phyloP scores from a whole-genome alignment of 441 rosid species.

The Melastoma candidum region DNA sequence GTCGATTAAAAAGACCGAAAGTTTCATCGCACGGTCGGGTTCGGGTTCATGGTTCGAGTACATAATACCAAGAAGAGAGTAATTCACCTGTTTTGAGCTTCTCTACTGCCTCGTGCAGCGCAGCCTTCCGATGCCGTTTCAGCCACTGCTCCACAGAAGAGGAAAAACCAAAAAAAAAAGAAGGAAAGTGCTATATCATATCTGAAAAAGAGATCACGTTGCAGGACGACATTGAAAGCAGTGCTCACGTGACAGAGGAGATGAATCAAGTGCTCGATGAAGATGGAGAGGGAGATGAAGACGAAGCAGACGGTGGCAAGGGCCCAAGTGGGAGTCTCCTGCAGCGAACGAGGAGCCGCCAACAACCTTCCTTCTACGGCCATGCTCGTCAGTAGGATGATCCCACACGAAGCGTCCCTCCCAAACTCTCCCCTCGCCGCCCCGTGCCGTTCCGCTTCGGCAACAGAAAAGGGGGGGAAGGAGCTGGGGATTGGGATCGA shows the following conservation, averaged over 20 bases:
- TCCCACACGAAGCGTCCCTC: too few species aligned
- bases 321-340: slow-evolving; percentile 68
- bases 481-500: too few species aligned
- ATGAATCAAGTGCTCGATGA: slow-evolving; percentile 46
- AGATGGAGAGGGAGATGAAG: slow-evolving; percentile 40
- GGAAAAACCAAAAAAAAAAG: neutral
- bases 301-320: slow-evolving; percentile 49
- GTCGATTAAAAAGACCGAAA: slow-evolving; percentile 3
- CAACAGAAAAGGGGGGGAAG: too few species aligned
- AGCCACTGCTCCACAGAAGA: slow-evolving; percentile 33
- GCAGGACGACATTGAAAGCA: too few species aligned
- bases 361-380: slow-evolving; percentile 11
- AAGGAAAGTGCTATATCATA: too few species aligned
- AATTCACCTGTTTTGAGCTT: slow-evolving; percentile 46
- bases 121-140: slow-evolving; percentile 32
- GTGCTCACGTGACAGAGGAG: slow-evolving; percentile 36
- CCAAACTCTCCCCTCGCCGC: too few species aligned
- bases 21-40: too few species aligned
- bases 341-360: slow-evolving; percentile 24
- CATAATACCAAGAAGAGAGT: too few species aligned
- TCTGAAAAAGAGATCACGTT: too few species aligned
- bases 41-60: too few species aligned
- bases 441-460: too few species aligned
- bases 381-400: neutral
- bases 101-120: slow-evolving; percentile 46